Evolutionary conservation across 768 basidiomycete species (phyloP), one percentile per base, ranked within the genome.

Genomic region (Omphalotus guepiniiformis): DNA sequence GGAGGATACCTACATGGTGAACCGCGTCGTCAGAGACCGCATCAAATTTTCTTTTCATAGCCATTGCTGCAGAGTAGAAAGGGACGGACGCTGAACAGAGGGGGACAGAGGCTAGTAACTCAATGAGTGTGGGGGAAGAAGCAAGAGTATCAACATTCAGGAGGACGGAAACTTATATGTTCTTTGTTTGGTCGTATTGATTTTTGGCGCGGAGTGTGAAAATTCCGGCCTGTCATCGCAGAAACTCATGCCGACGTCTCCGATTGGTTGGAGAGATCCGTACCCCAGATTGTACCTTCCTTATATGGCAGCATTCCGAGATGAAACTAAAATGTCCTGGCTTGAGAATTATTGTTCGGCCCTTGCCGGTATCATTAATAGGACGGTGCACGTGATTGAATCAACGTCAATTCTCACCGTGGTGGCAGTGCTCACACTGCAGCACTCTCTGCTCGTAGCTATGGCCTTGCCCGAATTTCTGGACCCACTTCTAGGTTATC

Each of bases 41-140:
- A 42, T 82, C 79, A 42, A 85, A 72, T 70, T 92, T 92, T 62
- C 88, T 78, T 65, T 91, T 92, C 60, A 87, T 53, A 34, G 80
- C 72, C 86, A 88, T 90, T 42, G 54, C 52, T 55, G 43, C 53
- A 42, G 46, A 38, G 48, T 42, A 30, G 45, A 39, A 26, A 21
- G 16, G 30, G 30, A n/a, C n/a, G n/a, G n/a, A 13, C 1, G 15
- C 9, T 27, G 8, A 25, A 21, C 19, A 36, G 18, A 9, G 35
- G 30, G 12, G 16, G 43, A 36, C 26, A 32, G 40, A 39, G 48
- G 40, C 36, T 42, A 58, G 47, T 23, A 53, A 45, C 47, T 22
- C 49, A 47, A 56, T 53, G 58, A 58, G 55, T 51, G 53, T 52
- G 47, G 44, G 39, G 53, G 29, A 46, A 28, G 37, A 45, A 50